These are phyloP conservation scores for Candida sanyaensis DNA, from an alignment of 1,139 yeast genomes.

Conservation along the genomic window DNA sequence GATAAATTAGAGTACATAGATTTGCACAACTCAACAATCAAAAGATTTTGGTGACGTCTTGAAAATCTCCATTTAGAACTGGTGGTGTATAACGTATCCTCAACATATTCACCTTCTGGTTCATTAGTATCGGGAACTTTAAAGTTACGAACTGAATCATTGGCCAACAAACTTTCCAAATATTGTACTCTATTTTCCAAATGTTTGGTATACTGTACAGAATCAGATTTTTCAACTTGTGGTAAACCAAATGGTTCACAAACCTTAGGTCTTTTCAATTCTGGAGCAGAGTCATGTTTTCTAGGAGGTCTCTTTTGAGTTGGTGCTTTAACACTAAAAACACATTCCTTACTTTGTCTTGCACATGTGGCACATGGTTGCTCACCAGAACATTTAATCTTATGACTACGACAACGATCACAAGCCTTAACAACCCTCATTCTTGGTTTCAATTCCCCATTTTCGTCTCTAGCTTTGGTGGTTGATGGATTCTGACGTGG, in stretches of 20 bases:
- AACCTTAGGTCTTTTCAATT: slow-evolving; percentile 1
- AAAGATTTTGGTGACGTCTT: slow-evolving; percentile 50
- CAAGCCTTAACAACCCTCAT: slow-evolving; percentile 61
- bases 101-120: slow-evolving; percentile 21
- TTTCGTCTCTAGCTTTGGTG: background rate
- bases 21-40: slow-evolving; percentile 48
- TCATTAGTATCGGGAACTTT: slow-evolving; percentile 17
- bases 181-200: slow-evolving; percentile 44
- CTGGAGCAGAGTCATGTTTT: slow-evolving; percentile 7
- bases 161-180: slow-evolving; percentile 34
- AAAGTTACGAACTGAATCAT: slow-evolving; percentile 19
- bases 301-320: background rate
- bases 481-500: background rate
- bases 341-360: slow-evolving; percentile 46
- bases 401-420: slow-evolving; percentile 59
- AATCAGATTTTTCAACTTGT: slow-evolving; percentile 13
- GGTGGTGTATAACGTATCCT: slow-evolving; percentile 22
- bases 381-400: slow-evolving; percentile 63
- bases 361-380: slow-evolving; percentile 55
- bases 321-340: slow-evolving; percentile 12
- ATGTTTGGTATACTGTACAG: slow-evolving; percentile 27
- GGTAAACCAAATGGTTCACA: slow-evolving; percentile 25
- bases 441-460: slow-evolving; percentile 19
- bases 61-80: slow-evolving; percentile 52
- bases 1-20: slow-evolving; percentile 39